Evolutionary conservation across 2,329 filamentous ascomycete species (phyloP), one percentile per base, ranked within the genome.

Genomic region (Aspergillus candidus): DNA sequence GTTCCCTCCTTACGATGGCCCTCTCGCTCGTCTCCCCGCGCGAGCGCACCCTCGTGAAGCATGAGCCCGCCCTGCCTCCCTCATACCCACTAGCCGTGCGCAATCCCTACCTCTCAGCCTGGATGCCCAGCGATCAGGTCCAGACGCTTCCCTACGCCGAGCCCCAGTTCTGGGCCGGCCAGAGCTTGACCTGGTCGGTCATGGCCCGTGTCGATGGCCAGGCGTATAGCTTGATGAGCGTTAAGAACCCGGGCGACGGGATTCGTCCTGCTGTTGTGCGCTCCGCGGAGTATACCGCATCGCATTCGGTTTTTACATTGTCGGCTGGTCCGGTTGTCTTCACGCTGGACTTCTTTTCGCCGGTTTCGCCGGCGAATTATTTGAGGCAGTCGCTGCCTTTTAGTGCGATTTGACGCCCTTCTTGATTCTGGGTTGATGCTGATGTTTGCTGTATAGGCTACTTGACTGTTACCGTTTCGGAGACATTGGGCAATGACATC

Each of bases 21-120:
- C 40, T 59, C 6, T 52, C 54, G 3, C 22, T 50, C 6, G 40
- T 56, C 14, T 43, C 41, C 12, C 22, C 22, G 22, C 36, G 36
- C 6, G 43, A 47, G 22, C 44, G 36, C 11, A 17, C 40, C 4
- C 30, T 32, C 13, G 29, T 62, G 35, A 45, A 30, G 3, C 46
- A 63, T 45, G 47, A 51, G 11, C 61, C 62, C 15, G 54, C 62
- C 4, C 47, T 58, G 17, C 68, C 69, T 7, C 70, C 69, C 4
- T 71, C 70, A 1, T 72, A 71, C 50, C 69, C 69, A 2, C 49
- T 72, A 36, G 70, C 69, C 8, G 70, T 72, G 12, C 63, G 65
- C 32, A 70, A 66, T 46, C 68, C 68, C 31, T 72, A 71, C 48
- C 57, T 71, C 12, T 71, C 67, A 39, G 55, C 63, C 54, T 73